phyloP scores from a whole-genome alignment of 805 yeast genomes.

The Cyberlindnera xylosilytica region DNA sequence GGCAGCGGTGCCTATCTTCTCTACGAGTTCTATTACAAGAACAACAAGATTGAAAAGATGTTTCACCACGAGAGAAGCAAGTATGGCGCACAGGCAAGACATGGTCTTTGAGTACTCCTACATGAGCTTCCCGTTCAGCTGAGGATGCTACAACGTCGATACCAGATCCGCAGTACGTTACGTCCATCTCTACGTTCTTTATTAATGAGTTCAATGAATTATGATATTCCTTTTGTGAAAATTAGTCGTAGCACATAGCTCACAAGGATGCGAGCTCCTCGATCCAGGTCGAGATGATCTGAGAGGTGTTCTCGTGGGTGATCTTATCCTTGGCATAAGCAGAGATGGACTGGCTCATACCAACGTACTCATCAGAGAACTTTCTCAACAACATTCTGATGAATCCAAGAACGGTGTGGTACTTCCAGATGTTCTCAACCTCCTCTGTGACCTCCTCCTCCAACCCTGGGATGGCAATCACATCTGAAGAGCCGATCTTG shows the following conservation, averaged over 20 bases:
- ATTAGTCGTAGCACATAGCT: background rate
- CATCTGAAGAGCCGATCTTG: conserved; percentile 22
- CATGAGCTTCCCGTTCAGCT: background rate
- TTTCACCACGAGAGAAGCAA: conserved; percentile 19
- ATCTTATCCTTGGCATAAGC: conserved; percentile 32
- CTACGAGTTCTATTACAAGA: conserved; percentile 24
- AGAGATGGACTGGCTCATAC: conserved; percentile 31
- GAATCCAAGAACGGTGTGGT: conserved; percentile 35
- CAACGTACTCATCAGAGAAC: conserved; percentile 40
- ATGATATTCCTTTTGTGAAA: background rate
- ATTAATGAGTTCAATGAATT: background rate
- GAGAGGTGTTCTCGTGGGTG: conserved; percentile 31
- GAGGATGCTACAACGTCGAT: background rate
- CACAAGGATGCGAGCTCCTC: conserved; percentile 26
- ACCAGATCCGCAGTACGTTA: no score
- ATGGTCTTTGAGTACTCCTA: conserved; percentile 9
- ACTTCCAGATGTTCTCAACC: conserved; percentile 40
- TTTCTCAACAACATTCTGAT: conserved; percentile 39
- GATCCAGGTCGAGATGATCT: conserved; percentile 31
- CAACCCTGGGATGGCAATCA: conserved; percentile 26
- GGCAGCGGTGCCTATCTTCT: conserved; percentile 18
- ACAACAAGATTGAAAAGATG: conserved; percentile 26
- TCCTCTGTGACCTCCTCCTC: conserved; percentile 29
- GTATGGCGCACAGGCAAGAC: conserved; percentile 14
- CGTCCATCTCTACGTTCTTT: no score